Conservation (phyloP, 148 eudicot genomes). For the Nepenthes gracilis region DNA sequence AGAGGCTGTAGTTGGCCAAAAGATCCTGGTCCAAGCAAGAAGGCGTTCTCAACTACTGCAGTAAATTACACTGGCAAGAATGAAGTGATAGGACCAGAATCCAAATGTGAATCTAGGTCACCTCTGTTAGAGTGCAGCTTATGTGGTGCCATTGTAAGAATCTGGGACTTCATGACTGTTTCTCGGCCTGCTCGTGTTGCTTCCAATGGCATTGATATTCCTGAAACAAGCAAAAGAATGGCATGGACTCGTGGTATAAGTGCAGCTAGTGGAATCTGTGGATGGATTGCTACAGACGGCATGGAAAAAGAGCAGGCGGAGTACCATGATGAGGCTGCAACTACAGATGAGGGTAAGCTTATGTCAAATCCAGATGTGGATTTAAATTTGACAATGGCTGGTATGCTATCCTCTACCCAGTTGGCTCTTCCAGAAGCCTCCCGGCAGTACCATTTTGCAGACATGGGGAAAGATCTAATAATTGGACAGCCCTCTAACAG, state of each 20-base stretch:
- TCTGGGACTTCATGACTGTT: constrained; percentile 81
- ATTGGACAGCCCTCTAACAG: constrained; percentile 93
- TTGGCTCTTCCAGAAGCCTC: constrained; percentile 33
- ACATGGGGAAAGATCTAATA: constrained; percentile 67
- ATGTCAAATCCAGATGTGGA: constrained; percentile 56
- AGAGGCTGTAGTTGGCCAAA: constrained; percentile 31
- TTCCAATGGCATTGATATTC: constrained; percentile 56
- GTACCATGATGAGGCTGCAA: constrained; percentile 86
- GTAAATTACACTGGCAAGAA: constrained; percentile 36
- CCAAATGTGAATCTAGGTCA: constrained; percentile 78
- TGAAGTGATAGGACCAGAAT: constrained; percentile 34
- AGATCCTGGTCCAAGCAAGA: constrained; percentile 66
- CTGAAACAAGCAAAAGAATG: constrained; percentile 81
- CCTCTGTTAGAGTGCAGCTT: constrained; percentile 90
- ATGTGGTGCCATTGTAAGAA: constrained; percentile 95
- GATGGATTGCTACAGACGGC: constrained; percentile 82
- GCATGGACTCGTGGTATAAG: constrained; percentile 79
- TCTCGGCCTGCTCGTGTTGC: constrained; percentile 72
- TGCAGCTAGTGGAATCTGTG: constrained; percentile 94
- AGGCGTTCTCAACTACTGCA: constrained; percentile 58
- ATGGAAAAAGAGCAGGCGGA: constrained; percentile 65
- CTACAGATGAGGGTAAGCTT: constrained; percentile 65
- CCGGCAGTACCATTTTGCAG: constrained; percentile 43
- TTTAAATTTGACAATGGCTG: constrained; percentile 76
- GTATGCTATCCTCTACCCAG: constrained; percentile 53